A percentile compares a stretch with the other conserved stretches of the same genome.
Evolutionary conservation across 2,329 filamentous ascomycete species (phyloP).

Genomic region (Fusarium musae): DNA sequence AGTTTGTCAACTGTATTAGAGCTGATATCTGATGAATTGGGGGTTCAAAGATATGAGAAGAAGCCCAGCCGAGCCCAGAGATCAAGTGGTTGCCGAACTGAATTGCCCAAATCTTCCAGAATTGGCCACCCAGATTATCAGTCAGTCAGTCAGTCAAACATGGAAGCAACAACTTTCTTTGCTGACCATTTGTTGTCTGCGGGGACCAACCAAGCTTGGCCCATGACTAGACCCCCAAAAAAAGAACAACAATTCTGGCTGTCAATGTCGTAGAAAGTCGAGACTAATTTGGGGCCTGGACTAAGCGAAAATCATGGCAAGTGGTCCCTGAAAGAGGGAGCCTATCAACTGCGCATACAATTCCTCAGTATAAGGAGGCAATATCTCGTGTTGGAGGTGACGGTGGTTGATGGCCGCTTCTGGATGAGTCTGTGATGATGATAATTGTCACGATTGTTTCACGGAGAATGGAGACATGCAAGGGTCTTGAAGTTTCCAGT

Average conservation of each 20-base stretch:
- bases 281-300: not conserved
- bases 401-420: conserved; percentile 29
- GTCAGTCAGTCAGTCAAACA: not conserved
- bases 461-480: conserved; percentile 18
- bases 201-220: conserved; percentile 20
- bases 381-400: conserved; percentile 12
- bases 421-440: not conserved
- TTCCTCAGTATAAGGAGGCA: not conserved
- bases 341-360: not conserved
- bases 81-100: not conserved
- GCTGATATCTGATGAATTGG: not conserved
- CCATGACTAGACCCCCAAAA: conserved; percentile 17
- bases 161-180: conserved; percentile 6
- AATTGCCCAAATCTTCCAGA: conserved; percentile 3
- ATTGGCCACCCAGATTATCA: not conserved
- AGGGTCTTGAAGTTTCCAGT: conserved; percentile 5
- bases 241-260: not conserved
- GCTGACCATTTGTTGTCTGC: not conserved
- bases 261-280: not conserved
- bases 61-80: not conserved
- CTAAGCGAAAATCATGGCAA: not conserved
- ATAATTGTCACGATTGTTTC: conserved; percentile 20
- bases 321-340: conserved; percentile 1
- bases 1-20: not conserved
- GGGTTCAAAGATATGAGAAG: not conserved